Evolutionary conservation across 2,329 filamentous ascomycete genomes (phyloP).

Genomic region (Sporothrix euskadiensis): DNA sequence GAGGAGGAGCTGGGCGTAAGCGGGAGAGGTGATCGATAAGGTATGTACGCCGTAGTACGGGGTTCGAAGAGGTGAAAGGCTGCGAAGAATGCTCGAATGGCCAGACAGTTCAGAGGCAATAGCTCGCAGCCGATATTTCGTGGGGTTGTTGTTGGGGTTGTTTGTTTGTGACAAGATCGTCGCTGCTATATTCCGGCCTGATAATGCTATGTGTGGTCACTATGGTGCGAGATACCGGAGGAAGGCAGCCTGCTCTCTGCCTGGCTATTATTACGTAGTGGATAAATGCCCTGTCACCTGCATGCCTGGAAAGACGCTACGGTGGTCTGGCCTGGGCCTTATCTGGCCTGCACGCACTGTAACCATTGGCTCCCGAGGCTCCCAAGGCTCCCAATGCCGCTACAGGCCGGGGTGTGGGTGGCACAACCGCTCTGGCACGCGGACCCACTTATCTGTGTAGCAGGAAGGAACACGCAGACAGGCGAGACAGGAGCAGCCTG

Average conservation of each 20-base stretch:
- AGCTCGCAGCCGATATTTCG: conserved; percentile 6
- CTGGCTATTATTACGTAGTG: conserved; percentile 29
- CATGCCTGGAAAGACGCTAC: conserved; percentile 10
- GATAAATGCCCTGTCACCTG: conserved; percentile 1
- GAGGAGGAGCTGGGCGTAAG: background rate
- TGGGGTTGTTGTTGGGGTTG: background rate
- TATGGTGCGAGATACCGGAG: conserved; percentile 13
- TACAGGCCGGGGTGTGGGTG: background rate
- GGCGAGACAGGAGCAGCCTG: background rate
- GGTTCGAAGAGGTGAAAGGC: background rate
- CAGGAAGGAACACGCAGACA: background rate
- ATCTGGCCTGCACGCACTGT: conserved; percentile 23
- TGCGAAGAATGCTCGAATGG: background rate
- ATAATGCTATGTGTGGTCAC: conserved; percentile 15
- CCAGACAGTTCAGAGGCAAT: background rate
- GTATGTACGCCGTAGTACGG: background rate
- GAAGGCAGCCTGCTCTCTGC: conserved; percentile 23
- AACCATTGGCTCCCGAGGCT: conserved; percentile 14
- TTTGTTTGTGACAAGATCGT: conserved; percentile 21
- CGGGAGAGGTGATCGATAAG: background rate
- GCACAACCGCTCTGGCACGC: background rate
- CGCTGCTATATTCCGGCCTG: conserved; percentile 17
- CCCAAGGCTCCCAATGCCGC: conserved; percentile 14
- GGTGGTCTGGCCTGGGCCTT: conserved; percentile 18
- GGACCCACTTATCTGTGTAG: conserved; percentile 11